Evolutionary conservation across 2,329 filamentous ascomycete species (phyloP).

Genomic region (Penicillium polonicum): DNA sequence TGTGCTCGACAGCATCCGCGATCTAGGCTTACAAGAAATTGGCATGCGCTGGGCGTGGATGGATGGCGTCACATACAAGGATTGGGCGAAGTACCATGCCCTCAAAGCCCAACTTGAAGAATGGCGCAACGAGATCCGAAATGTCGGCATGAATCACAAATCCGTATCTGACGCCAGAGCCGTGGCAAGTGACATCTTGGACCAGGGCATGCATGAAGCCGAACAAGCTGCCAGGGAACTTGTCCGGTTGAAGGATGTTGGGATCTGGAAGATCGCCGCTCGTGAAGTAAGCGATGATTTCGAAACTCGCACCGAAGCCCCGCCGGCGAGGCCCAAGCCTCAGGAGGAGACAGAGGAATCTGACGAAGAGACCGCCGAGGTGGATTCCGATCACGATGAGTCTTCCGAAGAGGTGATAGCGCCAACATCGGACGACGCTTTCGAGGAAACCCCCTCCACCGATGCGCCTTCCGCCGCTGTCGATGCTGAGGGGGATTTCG

Average conservation of each 20-base stretch:
- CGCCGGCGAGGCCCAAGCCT: slow-evolving; percentile 32
- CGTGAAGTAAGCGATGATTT: slow-evolving; percentile 77
- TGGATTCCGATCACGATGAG: slow-evolving; percentile 12
- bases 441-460: neutral
- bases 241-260: slow-evolving; percentile 75
- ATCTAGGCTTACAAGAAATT: slow-evolving; percentile 83
- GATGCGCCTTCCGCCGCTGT: neutral
- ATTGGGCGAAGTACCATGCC: slow-evolving; percentile 93
- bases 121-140: slow-evolving; percentile 80
- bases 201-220: slow-evolving; percentile 76
- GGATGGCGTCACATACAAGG: slow-evolving; percentile 92
- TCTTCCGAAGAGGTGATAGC: neutral
- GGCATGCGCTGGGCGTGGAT: slow-evolving; percentile 95
- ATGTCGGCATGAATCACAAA: slow-evolving; percentile 71
- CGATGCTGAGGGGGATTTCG: neutral
- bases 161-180: slow-evolving; percentile 67
- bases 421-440: slow-evolving; percentile 2
- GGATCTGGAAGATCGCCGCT: slow-evolving; percentile 76
- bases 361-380: slow-evolving; percentile 5
- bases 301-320: slow-evolving; percentile 56
- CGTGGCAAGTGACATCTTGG: slow-evolving; percentile 68
- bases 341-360: slow-evolving; percentile 16
- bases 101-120: slow-evolving; percentile 78
- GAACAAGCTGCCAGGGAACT: slow-evolving; percentile 78
- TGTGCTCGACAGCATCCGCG: slow-evolving; percentile 77